phyloP scores from a whole-genome alignment of 169 alveolate species.

The Toxoplasma gondii region DNA sequence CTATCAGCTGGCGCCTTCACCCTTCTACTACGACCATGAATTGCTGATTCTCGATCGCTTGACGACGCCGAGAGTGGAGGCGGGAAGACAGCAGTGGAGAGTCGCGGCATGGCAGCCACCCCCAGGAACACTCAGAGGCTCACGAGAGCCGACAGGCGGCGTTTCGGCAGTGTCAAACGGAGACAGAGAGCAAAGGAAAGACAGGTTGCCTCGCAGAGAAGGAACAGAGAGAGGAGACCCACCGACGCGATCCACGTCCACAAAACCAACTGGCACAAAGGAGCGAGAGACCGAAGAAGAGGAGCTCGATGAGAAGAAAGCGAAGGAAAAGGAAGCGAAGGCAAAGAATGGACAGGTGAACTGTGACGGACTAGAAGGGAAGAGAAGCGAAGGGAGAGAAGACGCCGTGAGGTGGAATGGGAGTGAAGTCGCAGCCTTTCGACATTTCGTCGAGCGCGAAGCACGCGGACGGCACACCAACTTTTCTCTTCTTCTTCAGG shows the following conservation, averaged over 20 bases:
- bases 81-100: no score
- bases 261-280: neutral
- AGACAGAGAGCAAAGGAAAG: no score
- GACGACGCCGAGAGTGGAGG: no score
- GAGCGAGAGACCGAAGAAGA: neutral
- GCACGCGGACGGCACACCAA: neutral
- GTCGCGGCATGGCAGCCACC: no score
- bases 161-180: no score
- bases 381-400: neutral
- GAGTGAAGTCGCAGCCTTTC: neutral
- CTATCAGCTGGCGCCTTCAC: neutral
- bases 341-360: neutral
- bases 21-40: neutral
- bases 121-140: no score
- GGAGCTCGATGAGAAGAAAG: neutral
- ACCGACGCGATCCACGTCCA: no score
- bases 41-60: neutral
- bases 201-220: neutral
- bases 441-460: neutral
- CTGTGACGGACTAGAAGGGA: neutral
- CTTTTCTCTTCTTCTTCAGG: neutral
- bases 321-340: neutral
- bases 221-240: neutral
- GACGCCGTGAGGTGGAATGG: neutral
- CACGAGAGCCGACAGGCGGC: no score